Base-by-base conservation (phyloP, 2,329 filamentous ascomycete species). In the Aschersonia sp. region DNA sequence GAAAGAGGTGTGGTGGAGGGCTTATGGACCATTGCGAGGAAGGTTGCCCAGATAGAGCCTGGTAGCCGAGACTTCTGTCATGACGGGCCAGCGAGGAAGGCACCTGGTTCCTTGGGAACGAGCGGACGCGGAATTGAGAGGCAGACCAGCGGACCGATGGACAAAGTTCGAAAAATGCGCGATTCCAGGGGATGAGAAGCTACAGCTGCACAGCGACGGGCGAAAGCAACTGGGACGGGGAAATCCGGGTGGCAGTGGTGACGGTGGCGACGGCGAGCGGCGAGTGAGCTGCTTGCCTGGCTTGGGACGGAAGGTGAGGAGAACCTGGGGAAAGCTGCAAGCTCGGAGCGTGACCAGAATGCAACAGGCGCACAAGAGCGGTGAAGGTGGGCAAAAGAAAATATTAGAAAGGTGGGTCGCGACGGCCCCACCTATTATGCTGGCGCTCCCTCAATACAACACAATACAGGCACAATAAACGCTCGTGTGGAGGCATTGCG, bases 21-120 rank as follows among this genome's bases (percentile, higher is more conserved):
- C 54, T 49, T 57, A 62, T 58, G 62, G 81, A 95, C 89, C 88
- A 75, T 86, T 87, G 69, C 88, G 87, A 68, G 92, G 90, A 67
- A 98, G 83, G 72, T 97, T 97, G 69, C 90, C 90, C 72, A 97
- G 75, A 73, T 97, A 98, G 58, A 97, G 85, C 72, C 92, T 81
- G 63, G 90, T 97, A 57, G 85, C 84, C 54, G 88, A 95, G 57
- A 96, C 90, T 72, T 95, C 87, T 61, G 87, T 88, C 66, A 68
- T 76, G 63, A 57, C 55, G 57, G 14, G 7, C 14, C 10, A 42
- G 10, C 40, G n/a, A 42, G 14, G 40, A 37, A 4, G 12, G 8
- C 35, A 37, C 35, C 35, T 12, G 12, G 12, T 37, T 37, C 12
- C 35, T 22, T 22, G 22, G 22, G 22, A 22, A 22, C 22, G 22